Percentiles rank a stretch among this genome's conserved stretches.
Evolutionary conservation across 495 filamentous ascomycete species (phyloP).

Genomic region (Hypoxylon subgilvum): DNA sequence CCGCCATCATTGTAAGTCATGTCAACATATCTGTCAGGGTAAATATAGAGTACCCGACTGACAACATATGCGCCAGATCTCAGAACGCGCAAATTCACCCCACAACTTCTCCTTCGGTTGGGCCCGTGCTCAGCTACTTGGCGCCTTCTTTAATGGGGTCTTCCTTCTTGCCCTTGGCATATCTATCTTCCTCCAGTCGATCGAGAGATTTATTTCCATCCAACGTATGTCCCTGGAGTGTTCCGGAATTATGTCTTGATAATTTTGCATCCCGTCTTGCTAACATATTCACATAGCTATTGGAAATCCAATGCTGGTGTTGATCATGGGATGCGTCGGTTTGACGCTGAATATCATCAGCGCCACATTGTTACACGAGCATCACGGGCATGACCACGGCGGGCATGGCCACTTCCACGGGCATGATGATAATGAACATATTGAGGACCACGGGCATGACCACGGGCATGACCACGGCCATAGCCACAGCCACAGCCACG

Average conservation of each 20-base stretch:
- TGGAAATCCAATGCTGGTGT: constrained; percentile 73
- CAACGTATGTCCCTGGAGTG: constrained; percentile 31
- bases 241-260: background rate
- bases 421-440: constrained; percentile 39
- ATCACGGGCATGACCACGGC: constrained; percentile 44
- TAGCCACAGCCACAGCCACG: constrained; percentile 56
- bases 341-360: constrained; percentile 83
- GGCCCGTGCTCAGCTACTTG: constrained; percentile 90
- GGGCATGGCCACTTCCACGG: constrained; percentile 43
- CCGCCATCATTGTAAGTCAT: constrained; percentile 72
- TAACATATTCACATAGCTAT: constrained; percentile 59
- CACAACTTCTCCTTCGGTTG: constrained; percentile 64
- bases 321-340: constrained; percentile 82
- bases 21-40: background rate
- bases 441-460: constrained; percentile 40
- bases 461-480: constrained; percentile 61
- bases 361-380: constrained; percentile 77
- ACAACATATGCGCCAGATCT: constrained; percentile 44
- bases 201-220: constrained; percentile 76
- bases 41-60: background rate
- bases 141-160: constrained; percentile 95
- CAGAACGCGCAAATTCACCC: constrained; percentile 48
- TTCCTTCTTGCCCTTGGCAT: constrained; percentile 89
- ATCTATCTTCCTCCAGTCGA: constrained; percentile 90
- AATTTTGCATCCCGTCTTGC: constrained; percentile 17